Percentiles rank a stretch among this genome's conserved stretches.
Evolutionary conservation across 306 rosid species (phyloP).

Genomic region (Abrus precatorius): DNA sequence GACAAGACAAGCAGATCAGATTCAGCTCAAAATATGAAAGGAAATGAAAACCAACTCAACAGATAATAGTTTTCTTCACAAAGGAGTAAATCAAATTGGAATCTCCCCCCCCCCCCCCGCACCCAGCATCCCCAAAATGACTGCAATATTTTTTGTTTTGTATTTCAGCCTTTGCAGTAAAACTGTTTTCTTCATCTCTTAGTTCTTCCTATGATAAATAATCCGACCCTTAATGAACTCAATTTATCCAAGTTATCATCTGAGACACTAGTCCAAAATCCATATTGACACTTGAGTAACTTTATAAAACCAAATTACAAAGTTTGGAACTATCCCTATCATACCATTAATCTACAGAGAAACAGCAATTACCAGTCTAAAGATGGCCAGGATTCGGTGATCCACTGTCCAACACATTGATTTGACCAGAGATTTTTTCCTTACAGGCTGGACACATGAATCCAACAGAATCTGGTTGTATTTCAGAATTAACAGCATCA

Average conservation of each 20-base stretch:
- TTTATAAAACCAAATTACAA: too few species aligned
- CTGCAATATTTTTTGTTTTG: not conserved
- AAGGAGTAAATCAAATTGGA: not conserved
- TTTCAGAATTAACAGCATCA: slow-evolving; percentile 68
- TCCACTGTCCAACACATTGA: slow-evolving; percentile 59
- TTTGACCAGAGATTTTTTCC: slow-evolving; percentile 73
- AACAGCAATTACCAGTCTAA: slow-evolving; percentile 42
- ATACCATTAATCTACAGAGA: slow-evolving; percentile 27
- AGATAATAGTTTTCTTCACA: not conserved
- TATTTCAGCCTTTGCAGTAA: not conserved
- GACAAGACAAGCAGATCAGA: too few species aligned
- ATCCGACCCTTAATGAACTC: too few species aligned
- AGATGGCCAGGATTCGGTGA: slow-evolving; percentile 54
- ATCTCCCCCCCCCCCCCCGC: not conserved
- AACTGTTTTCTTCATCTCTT: not conserved
- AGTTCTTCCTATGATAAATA: not conserved
- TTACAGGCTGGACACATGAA: slow-evolving; percentile 85
- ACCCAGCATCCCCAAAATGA: not conserved
- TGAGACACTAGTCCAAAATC: too few species aligned
- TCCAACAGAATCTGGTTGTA: slow-evolving; percentile 82
- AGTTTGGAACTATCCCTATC: not conserved
- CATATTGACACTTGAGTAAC: too few species aligned
- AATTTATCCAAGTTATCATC: too few species aligned
- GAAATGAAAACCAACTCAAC: too few species aligned
- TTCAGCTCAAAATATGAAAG: too few species aligned